phyloP scores from a whole-genome alignment of 2,329 filamentous ascomycete species.

The Leptographium lundbergii region DNA sequence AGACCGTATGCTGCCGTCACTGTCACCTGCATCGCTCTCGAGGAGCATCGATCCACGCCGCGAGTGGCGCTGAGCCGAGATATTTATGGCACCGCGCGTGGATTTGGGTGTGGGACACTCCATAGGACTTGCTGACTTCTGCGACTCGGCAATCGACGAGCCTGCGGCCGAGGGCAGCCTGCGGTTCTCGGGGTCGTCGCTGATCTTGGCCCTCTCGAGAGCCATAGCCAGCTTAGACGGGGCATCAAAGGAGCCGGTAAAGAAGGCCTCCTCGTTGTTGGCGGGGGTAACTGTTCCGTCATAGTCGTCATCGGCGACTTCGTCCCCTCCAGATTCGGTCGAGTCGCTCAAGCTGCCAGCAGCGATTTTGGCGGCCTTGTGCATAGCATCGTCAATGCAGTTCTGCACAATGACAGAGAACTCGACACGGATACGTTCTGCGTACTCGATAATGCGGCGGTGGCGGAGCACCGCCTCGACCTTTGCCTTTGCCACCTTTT shows the following conservation, averaged over 20 bases:
- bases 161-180: constrained; percentile 48
- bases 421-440: constrained; percentile 87
- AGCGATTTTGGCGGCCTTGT: constrained; percentile 78
- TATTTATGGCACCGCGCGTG: constrained; percentile 47
- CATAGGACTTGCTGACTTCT: constrained; percentile 76
- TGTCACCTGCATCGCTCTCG: constrained; percentile 75
- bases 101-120: constrained; percentile 88
- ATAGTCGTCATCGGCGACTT: constrained; percentile 25
- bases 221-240: constrained; percentile 44
- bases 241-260: constrained; percentile 44
- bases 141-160: constrained; percentile 62
- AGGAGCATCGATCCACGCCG: constrained; percentile 68
- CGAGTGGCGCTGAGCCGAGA: constrained; percentile 48
- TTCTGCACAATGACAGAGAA: constrained; percentile 89
- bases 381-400: constrained; percentile 84
- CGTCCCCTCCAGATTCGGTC: constrained; percentile 45
- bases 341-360: constrained; percentile 77
- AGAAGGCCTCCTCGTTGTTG: constrained; percentile 40
- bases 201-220: constrained; percentile 30
- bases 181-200: constrained; percentile 26
- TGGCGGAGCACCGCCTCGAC: constrained; percentile 89
- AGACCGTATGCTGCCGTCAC: constrained; percentile 79
- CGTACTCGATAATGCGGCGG: constrained; percentile 86
- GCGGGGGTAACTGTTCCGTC: constrained; percentile 27
- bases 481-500: constrained; percentile 71